These are phyloP conservation scores for Botryotinia narcissicola DNA, from an alignment of 2,329 filamentous ascomycete species.

Conservation along the genomic window DNA sequence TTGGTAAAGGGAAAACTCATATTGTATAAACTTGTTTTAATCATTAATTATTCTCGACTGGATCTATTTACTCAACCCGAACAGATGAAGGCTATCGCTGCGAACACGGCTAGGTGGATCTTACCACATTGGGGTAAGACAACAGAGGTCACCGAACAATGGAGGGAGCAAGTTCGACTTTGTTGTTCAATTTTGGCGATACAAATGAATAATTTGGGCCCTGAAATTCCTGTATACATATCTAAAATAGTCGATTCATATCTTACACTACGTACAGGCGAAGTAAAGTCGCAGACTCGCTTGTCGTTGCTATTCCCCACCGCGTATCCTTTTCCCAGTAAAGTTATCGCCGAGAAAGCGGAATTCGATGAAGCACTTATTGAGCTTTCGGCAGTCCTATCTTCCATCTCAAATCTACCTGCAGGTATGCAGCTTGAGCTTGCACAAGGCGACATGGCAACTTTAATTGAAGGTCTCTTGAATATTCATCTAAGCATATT, in stretches of 20 bases:
- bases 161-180: constrained; percentile 87
- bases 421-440: constrained; percentile 74
- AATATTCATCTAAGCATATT: constrained; percentile 87
- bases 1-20: constrained; percentile 87
- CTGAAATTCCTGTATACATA: constrained; percentile 84
- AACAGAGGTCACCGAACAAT: constrained; percentile 74
- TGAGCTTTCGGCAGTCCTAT: constrained; percentile 84
- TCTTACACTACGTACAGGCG: constrained; percentile 63
- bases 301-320: constrained; percentile 89
- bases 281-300: constrained; percentile 55
- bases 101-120: constrained; percentile 87
- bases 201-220: constrained; percentile 73
- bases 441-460: constrained; percentile 69
- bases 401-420: constrained; percentile 73
- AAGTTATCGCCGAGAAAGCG: constrained; percentile 56
- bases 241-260: constrained; percentile 91
- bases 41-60: constrained; percentile 85
- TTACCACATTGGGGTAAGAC: constrained; percentile 87
- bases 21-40: constrained; percentile 86
- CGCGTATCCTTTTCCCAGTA: constrained; percentile 82
- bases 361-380: constrained; percentile 82
- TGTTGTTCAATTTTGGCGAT: constrained; percentile 91
- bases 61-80: constrained; percentile 78
- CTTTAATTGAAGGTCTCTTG: constrained; percentile 74
- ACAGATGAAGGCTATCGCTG: constrained; percentile 68